phyloP scores from a whole-genome alignment of 306 rosid species.

The Chamaecrista fasciculata region DNA sequence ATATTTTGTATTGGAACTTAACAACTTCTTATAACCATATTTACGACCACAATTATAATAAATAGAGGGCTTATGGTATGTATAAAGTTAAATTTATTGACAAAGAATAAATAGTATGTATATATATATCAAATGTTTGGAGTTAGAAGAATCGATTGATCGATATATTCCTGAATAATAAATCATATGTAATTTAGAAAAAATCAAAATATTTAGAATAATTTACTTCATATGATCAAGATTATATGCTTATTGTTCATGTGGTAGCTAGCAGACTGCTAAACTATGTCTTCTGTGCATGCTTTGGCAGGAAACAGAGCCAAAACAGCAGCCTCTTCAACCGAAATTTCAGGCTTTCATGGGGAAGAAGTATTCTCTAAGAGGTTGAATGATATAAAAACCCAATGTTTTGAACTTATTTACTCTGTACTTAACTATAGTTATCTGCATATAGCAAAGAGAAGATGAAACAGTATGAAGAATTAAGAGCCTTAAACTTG shows the following conservation, averaged over 20 bases:
- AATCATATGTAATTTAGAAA: too few relatives aligned
- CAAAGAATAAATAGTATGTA: too few relatives aligned
- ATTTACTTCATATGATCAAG: too few relatives aligned
- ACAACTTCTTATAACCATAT: too few relatives aligned
- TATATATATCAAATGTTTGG: too few relatives aligned
- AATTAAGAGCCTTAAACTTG: background rate
- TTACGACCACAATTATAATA: too few relatives aligned
- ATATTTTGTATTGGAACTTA: too few relatives aligned
- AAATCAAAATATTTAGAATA: too few relatives aligned
- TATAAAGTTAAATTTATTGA: too few relatives aligned
- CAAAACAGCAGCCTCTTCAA: constrained; percentile 39
- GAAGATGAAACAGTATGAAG: background rate
- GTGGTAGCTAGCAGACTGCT: background rate
- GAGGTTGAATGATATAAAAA: constrained; percentile 42
- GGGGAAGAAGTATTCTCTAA: constrained; percentile 64
- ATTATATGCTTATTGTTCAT: background rate
- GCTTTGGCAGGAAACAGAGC: constrained; percentile 48
- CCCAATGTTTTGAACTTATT: background rate
- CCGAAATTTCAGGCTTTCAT: constrained; percentile 60
- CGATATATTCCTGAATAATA: too few relatives aligned
- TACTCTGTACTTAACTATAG: background rate
- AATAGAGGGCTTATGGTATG: too few relatives aligned
- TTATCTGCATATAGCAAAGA: background rate
- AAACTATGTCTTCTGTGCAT: background rate
- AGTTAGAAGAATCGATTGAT: too few relatives aligned